Base-by-base conservation (phyloP, 768 basidiomycete species). In the Rhizopogon vesiculosus region DNA sequence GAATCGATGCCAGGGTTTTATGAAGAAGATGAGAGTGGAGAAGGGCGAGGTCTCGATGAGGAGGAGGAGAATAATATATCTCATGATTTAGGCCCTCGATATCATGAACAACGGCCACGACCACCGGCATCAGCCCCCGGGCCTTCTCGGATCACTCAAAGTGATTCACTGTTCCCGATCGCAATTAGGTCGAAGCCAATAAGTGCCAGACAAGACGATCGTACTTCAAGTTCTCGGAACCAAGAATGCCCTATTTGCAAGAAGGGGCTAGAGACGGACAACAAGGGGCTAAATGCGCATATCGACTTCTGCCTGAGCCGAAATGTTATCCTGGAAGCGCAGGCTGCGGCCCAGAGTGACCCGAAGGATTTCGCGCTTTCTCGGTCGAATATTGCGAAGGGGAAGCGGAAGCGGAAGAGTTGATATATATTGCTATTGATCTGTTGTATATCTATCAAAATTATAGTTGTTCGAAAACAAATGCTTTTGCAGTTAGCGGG, bases 221-320 rank as follows among this genome's bases (percentile, higher is more conserved):
- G 35, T 33, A 16, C 35, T 51, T 43, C 29, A 53, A 8, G 35
- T 38, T 13, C 35, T 33, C 42, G 53, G 40, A 40, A 59, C n/a
- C 77, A 81, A 53, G 68, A 69, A 0, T 95, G 92, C 68, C 93
- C 94, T 3, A 74, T 94, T 22, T 95, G 91, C 62, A 66, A 71
- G 25, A 84, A 81, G 64, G 66, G 71, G 12, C 66, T 93, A 53
- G 72, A 78, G 57, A 83, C 79, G 1, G 85, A 92, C 66, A 97
- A 97, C 65, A 76, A 79, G 46, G 85, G 81, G 5, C 70, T 97
- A 35, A 96, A 97, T 65, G 76, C 82, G n/a, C 93, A 97, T 63
- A 78, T 97, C 43, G 93, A 97, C 69, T 89, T 86, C 63, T 97
- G 94, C 64, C 69, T 97, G 50, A 94, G 90, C 66, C 82, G 83